Evolutionary conservation across 352 stramenopile genomes (phyloP), one percentile per base, ranked within the genome.

Genomic region (Phytophthora pluvialis): DNA sequence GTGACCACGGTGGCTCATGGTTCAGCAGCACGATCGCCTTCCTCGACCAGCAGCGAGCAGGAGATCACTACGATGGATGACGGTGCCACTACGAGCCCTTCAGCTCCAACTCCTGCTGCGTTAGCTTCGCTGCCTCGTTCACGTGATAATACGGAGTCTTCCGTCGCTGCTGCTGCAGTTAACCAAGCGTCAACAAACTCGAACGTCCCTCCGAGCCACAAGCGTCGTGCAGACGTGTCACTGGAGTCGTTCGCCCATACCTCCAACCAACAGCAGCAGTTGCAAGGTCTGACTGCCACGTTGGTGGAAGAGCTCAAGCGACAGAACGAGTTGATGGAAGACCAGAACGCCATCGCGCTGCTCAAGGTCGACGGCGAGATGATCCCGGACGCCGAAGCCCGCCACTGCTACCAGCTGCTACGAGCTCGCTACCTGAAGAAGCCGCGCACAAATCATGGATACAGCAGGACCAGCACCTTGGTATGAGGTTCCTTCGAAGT

Each of bases 311-410:
- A 90, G 60, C 66, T 93, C 29, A 66, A 73, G 44, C 77, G 79
- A 16, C 77, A 84, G 15, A 91, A 88, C 31, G 78, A 89, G 31
- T 51, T 93, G 28, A 64, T 93, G 25, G 84, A 91, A 53, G 84
- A 93, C 28, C 80, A 88, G 62, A 93, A 93, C 40, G 72, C 81
- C 25, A 88, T 93, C 44, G 64, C 82, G 28, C 59, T 93, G 5
- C 81, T 93, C 16, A 77, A 76, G 16, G 46, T 87, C 15, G 72
- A 91, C 44, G 39, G 74, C 3, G 78, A 89, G 7, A 60, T 78
- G 35, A 57, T 89, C 12, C 42, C 81, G 15, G 81, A 91, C 46
- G 59, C 68, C 15, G 75, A 83, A 13, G 73, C 78, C 10, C 76
- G 79, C 46, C 76, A 83, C 18, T 86, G 72, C 56, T 88, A 86